Base-by-base conservation (phyloP, 202 grass and related monocot species). In the Schoenoplectus tabernaemontani region DNA sequence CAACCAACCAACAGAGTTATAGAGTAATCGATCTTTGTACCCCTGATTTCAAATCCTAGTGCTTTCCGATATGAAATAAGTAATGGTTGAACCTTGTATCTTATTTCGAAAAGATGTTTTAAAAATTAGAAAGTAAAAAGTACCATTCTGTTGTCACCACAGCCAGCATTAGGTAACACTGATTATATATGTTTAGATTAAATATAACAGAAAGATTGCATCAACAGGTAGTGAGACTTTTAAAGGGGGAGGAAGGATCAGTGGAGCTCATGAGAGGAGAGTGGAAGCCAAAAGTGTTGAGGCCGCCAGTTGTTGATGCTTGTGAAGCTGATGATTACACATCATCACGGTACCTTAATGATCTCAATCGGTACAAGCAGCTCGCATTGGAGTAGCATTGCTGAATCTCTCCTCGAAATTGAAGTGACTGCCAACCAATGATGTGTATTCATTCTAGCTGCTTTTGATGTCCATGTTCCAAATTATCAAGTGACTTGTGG, bases 361-460 rank as follows among this genome's bases (percentile, higher is more conserved):
- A 99, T 85, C 90, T 99, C 13, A 87, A 99, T 84, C 82, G 92
- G 79, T 89, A 99, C 87, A 96, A 96, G 83, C 92, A 99, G 37
- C 96, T 99, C 9, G 96, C 92, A 2, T 80, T 99, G 80, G 91
- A 99, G 88, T 90, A 99, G 68, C 92, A 88, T 91, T 43, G 57
- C 23, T 26, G 17, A 46, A 17, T 33, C 4, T 30, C 22, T n/a
- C 30, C 22, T n/a, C 30, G 11, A 19, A 63, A 36, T 46, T 42
- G 26, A 47, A 77, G 57, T 51, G 23, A 64, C 22, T 46, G 5
- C 43, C 11, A 16, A 51, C 0, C n/a, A 9, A 51, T 34, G 43
- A 16, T 39, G 12, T 53, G 69, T 74, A 53, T 74, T 74, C 7
- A 9, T 33, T 6, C 1, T 33, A 33, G 44, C 3, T 74, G 26